A percentile compares a stretch with the other conserved stretches of the same genome.
Evolutionary conservation across 768 basidiomycete species (phyloP).

Genomic region (Mycena maculata): DNA sequence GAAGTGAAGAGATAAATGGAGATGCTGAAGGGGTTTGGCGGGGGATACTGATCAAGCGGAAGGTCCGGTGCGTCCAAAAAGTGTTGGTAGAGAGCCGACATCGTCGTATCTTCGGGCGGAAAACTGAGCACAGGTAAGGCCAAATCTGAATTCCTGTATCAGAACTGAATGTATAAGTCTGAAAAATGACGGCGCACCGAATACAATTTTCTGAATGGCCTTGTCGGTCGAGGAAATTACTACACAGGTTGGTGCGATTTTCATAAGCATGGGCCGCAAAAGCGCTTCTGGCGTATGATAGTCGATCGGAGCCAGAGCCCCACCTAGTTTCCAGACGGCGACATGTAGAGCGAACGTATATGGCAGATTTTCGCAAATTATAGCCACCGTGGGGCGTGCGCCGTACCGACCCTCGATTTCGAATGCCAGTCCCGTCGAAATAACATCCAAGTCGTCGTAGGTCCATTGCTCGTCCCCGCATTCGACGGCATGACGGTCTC

Average conservation of each 20-base stretch:
- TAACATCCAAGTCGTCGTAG: slow-evolving; percentile 46
- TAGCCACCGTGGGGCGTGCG: slow-evolving; percentile 44
- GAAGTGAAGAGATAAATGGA: slow-evolving; percentile 49
- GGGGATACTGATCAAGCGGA: slow-evolving; percentile 33
- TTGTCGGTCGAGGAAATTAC: slow-evolving; percentile 40
- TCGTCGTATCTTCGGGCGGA: slow-evolving; percentile 40
- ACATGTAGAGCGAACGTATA: slow-evolving; percentile 45
- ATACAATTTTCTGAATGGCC: slow-evolving; percentile 36
- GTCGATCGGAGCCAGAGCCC: slow-evolving; percentile 48
- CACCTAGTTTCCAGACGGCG: slow-evolving; percentile 50
- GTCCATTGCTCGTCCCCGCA: slow-evolving; percentile 47
- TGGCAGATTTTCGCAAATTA: slow-evolving; percentile 50
- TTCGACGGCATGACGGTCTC: slow-evolving; percentile 39
- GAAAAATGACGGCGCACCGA: slow-evolving; percentile 33
- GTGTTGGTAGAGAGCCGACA: slow-evolving; percentile 43
- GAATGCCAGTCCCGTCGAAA: slow-evolving; percentile 47
- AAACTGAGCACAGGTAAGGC: slow-evolving; percentile 33
- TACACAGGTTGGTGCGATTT: slow-evolving; percentile 44
- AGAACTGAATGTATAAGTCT: slow-evolving; percentile 34
- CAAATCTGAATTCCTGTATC: neutral
- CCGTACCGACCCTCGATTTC: slow-evolving; percentile 42
- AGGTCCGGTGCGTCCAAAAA: slow-evolving; percentile 42
- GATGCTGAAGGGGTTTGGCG: slow-evolving; percentile 37
- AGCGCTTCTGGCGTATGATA: slow-evolving; percentile 46
- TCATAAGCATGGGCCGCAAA: slow-evolving; percentile 46